A percentile compares a stretch with the other conserved stretches of the same genome.
Evolutionary conservation across 352 stramenopile genomes (phyloP).

Genomic region (Phytophthora fragariae): DNA sequence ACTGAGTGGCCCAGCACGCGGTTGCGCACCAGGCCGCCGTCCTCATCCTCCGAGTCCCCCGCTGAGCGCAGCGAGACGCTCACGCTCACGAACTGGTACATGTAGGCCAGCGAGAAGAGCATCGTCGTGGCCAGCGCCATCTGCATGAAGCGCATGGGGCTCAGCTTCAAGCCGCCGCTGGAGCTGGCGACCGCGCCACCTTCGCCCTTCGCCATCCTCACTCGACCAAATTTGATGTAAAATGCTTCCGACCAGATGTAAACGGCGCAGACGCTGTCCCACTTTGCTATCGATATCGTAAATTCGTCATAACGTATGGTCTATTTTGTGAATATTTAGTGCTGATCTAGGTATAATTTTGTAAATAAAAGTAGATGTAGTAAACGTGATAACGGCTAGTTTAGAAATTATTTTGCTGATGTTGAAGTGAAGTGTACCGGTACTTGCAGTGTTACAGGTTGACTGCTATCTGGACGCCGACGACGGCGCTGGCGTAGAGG

Average conservation of each 20-base stretch:
- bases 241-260: neutral
- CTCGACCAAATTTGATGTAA: constrained; percentile 11
- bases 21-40: constrained; percentile 37
- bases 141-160: constrained; percentile 80
- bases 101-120: constrained; percentile 72
- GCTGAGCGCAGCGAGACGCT: constrained; percentile 49
- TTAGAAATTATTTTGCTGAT: neutral
- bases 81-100: constrained; percentile 74
- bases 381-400: neutral
- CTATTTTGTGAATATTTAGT: neutral
- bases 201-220: constrained; percentile 25
- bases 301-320: neutral
- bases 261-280: neutral
- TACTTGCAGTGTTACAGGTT: constrained; percentile 50
- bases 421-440: neutral
- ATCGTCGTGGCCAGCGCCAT: constrained; percentile 64
- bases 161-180: constrained; percentile 32
- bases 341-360: neutral
- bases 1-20: constrained; percentile 68
- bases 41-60: constrained; percentile 30
- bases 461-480: constrained; percentile 71
- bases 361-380: too few relatives aligned
- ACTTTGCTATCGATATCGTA: neutral
- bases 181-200: neutral
- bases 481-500: constrained; percentile 62